These are phyloP conservation scores for Tulasnella sp. DNA, from an alignment of 768 basidiomycete genomes.

Conservation along the genomic window DNA sequence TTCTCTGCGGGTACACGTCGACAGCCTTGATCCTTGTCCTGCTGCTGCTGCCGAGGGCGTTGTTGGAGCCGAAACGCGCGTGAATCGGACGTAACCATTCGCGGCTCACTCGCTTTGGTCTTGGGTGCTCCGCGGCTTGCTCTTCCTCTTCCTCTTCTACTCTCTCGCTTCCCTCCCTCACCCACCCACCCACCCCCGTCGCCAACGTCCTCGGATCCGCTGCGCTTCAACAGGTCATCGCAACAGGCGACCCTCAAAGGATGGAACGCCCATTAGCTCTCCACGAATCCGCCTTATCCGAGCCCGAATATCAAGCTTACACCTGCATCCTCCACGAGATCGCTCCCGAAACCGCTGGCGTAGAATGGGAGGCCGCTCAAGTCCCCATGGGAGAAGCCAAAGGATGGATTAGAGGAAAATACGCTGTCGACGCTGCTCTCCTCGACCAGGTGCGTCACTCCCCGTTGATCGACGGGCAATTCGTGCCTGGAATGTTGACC, in stretches of 20 bases:
- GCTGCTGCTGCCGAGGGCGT: background rate
- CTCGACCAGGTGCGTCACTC: conserved; percentile 28
- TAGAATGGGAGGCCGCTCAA: conserved; percentile 17
- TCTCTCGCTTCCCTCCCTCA: background rate
- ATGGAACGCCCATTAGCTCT: conserved; percentile 29
- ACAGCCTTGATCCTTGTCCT: background rate
- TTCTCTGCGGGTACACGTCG: background rate
- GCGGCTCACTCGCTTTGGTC: background rate
- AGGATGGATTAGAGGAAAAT: conserved; percentile 29
- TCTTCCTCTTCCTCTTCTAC: background rate
- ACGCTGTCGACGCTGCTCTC: conserved; percentile 29
- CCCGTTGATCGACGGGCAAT: conserved; percentile 8
- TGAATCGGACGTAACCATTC: background rate
- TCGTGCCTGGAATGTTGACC: background rate
- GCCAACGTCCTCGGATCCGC: background rate
- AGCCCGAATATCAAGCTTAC: conserved; percentile 26
- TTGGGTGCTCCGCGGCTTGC: background rate
- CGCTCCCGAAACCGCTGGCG: background rate
- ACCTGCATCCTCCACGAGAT: conserved; percentile 26
- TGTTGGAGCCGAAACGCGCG: background rate
- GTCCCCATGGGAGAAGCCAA: conserved; percentile 26
- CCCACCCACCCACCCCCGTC: background rate
- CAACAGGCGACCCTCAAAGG: background rate
- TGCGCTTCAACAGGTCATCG: background rate
- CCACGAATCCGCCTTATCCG: conserved; percentile 26